Evolutionary conservation across 805 yeast species (phyloP), one percentile per base, ranked within the genome.

Genomic region (Huiozyma naganishii): DNA sequence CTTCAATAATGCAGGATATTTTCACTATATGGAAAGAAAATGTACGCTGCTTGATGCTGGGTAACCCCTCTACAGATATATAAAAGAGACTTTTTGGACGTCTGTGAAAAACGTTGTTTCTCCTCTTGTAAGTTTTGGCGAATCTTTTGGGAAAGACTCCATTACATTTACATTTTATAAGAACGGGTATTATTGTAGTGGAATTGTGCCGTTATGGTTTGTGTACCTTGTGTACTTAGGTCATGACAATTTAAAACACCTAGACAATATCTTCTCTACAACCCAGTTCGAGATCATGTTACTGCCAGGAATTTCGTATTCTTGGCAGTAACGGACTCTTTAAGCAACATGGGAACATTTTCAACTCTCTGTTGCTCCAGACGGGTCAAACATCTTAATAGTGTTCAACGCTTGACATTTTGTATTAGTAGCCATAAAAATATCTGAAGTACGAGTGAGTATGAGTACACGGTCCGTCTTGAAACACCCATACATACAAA

Each of bases 101-200:
- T 17, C 23, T 4, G 4, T 17, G 23, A 17, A 17, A 2, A 17
- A 17, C 23, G 23, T 17, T 17, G 23, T 17, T 17, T 17, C 23
- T 17, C 23, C 17, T 35, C 35, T 27, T 13, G 13, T 8, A 35
- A 32, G 27, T n/a, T 41, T 36, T 23, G 29, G 9, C 32, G 17
- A 3, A 9, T 41, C 6, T 35, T 29, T 39, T 48, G 39, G 27
- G 40, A 45, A 46, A 49, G 48, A 46, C 49, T 45, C 54, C 51
- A 48, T 17, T 41, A 58, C 61, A 58, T 59, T 58, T 52, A 52
- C 55, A 52, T 52, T 52, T 40, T 41, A 47, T 52, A 55, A 61
- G 66, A 52, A 61, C 62, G 61, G 48, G 66, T 61, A 61, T 61
- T 61, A 61, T 61, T 61, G 66, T 61, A 61, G 66, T 52, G 59